These are phyloP conservation scores for Thermomucor indicae-seudaticae DNA, from an alignment of 371 early-diverging fungal species.

Conservation along the genomic window DNA sequence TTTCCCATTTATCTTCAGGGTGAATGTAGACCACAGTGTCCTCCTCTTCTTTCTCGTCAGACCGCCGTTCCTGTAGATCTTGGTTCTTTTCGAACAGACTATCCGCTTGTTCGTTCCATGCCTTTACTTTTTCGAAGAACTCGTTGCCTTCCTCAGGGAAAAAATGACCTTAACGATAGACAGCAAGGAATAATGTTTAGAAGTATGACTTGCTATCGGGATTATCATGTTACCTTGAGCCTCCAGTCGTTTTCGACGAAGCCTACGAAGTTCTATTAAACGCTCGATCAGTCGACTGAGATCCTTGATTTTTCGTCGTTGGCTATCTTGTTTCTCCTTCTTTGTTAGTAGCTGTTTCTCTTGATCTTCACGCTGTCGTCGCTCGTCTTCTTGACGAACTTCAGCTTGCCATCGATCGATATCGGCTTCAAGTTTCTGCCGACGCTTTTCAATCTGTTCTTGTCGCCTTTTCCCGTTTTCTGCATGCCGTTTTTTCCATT, in stretches of 20 bases:
- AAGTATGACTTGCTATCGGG: too few relatives aligned
- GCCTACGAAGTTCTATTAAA: slow-evolving; percentile 18
- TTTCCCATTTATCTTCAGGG: slow-evolving; percentile 26
- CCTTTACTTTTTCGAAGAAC: slow-evolving; percentile 38
- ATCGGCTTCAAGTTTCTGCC: slow-evolving; percentile 1
- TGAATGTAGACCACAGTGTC: slow-evolving; percentile 14
- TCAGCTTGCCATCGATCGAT: slow-evolving; percentile 4
- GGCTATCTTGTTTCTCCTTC: neutral
- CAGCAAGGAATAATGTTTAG: neutral
- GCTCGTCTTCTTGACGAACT: neutral
- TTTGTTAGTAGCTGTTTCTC: neutral
- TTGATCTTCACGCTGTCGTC: neutral
- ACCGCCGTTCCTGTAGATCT: slow-evolving; percentile 8
- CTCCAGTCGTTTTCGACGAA: slow-evolving; percentile 26
- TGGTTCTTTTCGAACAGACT: slow-evolving; percentile 7
- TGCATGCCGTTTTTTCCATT: neutral
- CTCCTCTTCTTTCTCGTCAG: slow-evolving; percentile 12
- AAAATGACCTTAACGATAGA: slow-evolving; percentile 33
- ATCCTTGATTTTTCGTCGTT: slow-evolving; percentile 8
- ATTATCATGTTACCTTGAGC: slow-evolving; percentile 21
- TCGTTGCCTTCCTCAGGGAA: slow-evolving; percentile 46
- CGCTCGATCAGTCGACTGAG: slow-evolving; percentile 16
- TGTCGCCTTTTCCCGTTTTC: slow-evolving; percentile 1
- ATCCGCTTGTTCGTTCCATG: slow-evolving; percentile 17
- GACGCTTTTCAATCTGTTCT: slow-evolving; percentile 1